These are phyloP conservation scores for Pythium graminicola DNA, from an alignment of 352 stramenopile genomes.

Conservation along the genomic window DNA sequence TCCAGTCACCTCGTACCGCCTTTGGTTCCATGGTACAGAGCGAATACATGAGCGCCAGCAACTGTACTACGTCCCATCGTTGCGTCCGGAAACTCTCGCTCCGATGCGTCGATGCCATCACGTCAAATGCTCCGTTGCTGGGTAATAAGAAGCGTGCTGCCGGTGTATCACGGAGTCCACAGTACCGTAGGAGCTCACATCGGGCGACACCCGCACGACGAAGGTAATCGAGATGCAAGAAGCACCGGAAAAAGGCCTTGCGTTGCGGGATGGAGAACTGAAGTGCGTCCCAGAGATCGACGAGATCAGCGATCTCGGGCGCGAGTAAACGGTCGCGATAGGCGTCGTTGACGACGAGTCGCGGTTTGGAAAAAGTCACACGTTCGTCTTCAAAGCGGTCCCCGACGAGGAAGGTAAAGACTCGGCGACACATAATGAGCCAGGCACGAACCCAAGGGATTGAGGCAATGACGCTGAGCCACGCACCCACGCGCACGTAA, in stretches of 20 bases:
- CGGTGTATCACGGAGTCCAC: constrained; percentile 32
- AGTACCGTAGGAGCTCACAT: constrained; percentile 52
- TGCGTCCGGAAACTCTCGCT: constrained; percentile 19
- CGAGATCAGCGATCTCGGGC: constrained; percentile 51
- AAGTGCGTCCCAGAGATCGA: constrained; percentile 47
- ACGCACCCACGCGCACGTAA: no score
- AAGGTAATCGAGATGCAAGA: constrained; percentile 54
- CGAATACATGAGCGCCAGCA: constrained; percentile 47
- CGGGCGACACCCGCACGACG: constrained; percentile 43
- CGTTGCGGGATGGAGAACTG: constrained; percentile 41
- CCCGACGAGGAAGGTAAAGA: constrained; percentile 35
- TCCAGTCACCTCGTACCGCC: constrained; percentile 25
- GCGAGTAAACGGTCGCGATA: constrained; percentile 59
- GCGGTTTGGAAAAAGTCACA: constrained; percentile 34
- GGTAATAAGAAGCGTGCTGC: constrained; percentile 35
- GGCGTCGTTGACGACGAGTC: constrained; percentile 50
- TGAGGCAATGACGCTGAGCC: constrained; percentile 3
- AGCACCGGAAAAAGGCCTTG: constrained; percentile 58
- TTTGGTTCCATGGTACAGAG: constrained; percentile 41
- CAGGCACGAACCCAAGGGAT: constrained; percentile 22
- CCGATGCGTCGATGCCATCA: constrained; percentile 30
- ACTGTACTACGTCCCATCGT: constrained; percentile 57
- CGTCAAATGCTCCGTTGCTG: constrained; percentile 13
- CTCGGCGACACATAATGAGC: constrained; percentile 21
- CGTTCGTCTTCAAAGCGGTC: constrained; percentile 40